Percentiles rank a stretch among this genome's conserved stretches.
Evolutionary conservation across 1,139 yeast genomes (phyloP).

Genomic region (Scheffersomyces titani): DNA sequence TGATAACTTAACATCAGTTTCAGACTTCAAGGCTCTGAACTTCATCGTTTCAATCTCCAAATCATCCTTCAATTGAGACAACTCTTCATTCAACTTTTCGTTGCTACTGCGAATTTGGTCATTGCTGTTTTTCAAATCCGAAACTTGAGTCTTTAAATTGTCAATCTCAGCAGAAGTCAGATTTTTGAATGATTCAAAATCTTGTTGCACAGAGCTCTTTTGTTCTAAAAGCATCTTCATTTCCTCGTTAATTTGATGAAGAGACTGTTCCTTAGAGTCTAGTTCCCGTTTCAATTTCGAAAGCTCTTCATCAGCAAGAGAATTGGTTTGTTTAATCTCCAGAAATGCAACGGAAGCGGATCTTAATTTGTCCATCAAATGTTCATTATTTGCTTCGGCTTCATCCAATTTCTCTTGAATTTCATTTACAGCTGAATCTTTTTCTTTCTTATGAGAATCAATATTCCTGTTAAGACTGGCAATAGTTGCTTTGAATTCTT

Average conservation of each 20-base stretch:
- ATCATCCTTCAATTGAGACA: constrained; percentile 3
- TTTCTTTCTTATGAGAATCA: constrained; percentile 9
- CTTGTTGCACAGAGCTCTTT: background rate
- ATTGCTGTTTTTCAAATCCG: constrained; percentile 19
- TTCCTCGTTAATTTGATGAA: constrained; percentile 3
- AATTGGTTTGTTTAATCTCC: constrained; percentile 32
- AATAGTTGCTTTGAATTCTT: constrained; percentile 22
- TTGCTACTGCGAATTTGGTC: background rate
- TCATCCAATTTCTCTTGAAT: constrained; percentile 26
- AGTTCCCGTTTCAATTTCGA: constrained; percentile 5
- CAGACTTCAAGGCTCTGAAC: background rate
- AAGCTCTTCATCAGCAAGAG: constrained; percentile 11
- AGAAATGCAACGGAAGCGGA: constrained; percentile 49
- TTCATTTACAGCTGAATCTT: constrained; percentile 18
- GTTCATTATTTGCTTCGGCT: constrained; percentile 35
- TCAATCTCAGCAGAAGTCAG: constrained; percentile 5
- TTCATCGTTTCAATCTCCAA: constrained; percentile 2
- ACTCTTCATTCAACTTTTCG: background rate
- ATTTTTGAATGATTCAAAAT: background rate
- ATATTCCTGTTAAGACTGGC: constrained; percentile 21
- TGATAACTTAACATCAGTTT: background rate
- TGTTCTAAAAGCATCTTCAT: background rate
- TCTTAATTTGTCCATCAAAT: constrained; percentile 44
- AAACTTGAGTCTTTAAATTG: constrained; percentile 12
- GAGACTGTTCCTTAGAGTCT: constrained; percentile 14